Evolutionary conservation across 768 basidiomycete species (phyloP).

Genomic region (Macrocybe gigantea): DNA sequence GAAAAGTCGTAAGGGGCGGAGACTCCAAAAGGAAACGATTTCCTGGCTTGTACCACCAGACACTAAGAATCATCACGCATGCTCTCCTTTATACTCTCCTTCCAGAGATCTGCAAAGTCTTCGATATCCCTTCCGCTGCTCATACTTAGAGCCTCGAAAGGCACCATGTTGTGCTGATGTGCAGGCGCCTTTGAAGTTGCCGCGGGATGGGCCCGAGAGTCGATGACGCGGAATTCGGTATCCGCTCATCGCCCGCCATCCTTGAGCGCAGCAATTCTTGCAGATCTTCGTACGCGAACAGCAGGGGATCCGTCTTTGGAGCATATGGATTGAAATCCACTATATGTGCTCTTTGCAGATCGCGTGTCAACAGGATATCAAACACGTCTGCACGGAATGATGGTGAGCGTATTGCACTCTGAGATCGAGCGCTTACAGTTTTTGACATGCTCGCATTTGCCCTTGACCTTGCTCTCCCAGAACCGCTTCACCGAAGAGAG

Average conservation of each 20-base stretch:
- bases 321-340: constrained; percentile 91
- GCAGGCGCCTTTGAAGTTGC: constrained; percentile 63
- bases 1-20: no score
- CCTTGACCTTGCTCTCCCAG: constrained; percentile 64
- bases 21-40: no score
- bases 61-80: constrained; percentile 10
- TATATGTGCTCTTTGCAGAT: constrained; percentile 70
- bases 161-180: constrained; percentile 86
- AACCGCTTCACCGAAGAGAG: constrained; percentile 44
- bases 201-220: constrained; percentile 68
- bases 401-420: no score
- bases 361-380: constrained; percentile 82
- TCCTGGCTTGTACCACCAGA: no score
- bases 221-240: constrained; percentile 58
- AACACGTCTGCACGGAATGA: constrained; percentile 55
- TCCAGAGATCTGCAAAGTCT: constrained; percentile 68
- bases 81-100: constrained; percentile 41
- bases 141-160: constrained; percentile 79
- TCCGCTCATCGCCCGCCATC: constrained; percentile 3
- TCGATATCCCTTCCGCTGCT: constrained; percentile 67
- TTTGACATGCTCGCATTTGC: constrained; percentile 43
- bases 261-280: constrained; percentile 22
- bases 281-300: constrained; percentile 82
- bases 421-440: constrained; percentile 53
- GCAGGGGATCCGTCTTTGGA: constrained; percentile 77